These are phyloP conservation scores for Diaporthe caulivora DNA, from an alignment of 2,329 filamentous ascomycete species.

Conservation along the genomic window DNA sequence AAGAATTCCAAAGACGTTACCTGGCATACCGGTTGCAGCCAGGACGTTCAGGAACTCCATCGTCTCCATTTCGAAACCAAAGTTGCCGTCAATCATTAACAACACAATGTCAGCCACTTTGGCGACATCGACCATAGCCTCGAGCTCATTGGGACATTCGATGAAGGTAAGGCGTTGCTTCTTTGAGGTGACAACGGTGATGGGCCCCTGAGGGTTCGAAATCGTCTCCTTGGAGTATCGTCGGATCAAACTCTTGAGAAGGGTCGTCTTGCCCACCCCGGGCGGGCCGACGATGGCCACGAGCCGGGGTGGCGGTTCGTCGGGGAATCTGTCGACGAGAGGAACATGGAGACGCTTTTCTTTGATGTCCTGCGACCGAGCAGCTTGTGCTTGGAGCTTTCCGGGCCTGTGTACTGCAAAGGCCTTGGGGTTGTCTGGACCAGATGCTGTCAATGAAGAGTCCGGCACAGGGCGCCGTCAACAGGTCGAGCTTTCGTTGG, in stretches of 20 bases:
- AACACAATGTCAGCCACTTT: conserved; percentile 98
- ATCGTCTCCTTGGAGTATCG: conserved; percentile 97
- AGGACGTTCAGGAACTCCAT: conserved; percentile 99
- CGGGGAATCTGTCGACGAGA: conserved; percentile 93
- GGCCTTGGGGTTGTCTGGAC: conserved; percentile 84
- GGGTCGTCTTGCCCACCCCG: conserved; percentile 93
- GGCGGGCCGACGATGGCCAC: conserved; percentile 96
- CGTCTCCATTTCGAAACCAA: conserved; percentile 99
- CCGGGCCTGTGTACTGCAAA: conserved; percentile 89
- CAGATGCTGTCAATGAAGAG: conserved; percentile 47
- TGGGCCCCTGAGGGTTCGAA: conserved; percentile 87
- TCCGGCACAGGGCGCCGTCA: conserved; percentile 40
- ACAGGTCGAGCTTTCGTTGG: not conserved
- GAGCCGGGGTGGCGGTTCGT: conserved; percentile 93
- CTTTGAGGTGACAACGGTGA: conserved; percentile 97
- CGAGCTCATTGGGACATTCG: conserved; percentile 96
- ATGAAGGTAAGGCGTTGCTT: conserved; percentile 94
- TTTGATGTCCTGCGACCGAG: conserved; percentile 82
- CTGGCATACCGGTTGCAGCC: conserved; percentile 95
- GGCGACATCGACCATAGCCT: conserved; percentile 95
- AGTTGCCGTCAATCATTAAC: conserved; percentile 98
- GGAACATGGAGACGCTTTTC: conserved; percentile 97
- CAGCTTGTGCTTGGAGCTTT: conserved; percentile 80
- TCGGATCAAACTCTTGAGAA: conserved; percentile 93
- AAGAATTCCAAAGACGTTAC: conserved; percentile 96